phyloP scores from a whole-genome alignment of 306 rosid genomes.

The Corylus avellana region DNA sequence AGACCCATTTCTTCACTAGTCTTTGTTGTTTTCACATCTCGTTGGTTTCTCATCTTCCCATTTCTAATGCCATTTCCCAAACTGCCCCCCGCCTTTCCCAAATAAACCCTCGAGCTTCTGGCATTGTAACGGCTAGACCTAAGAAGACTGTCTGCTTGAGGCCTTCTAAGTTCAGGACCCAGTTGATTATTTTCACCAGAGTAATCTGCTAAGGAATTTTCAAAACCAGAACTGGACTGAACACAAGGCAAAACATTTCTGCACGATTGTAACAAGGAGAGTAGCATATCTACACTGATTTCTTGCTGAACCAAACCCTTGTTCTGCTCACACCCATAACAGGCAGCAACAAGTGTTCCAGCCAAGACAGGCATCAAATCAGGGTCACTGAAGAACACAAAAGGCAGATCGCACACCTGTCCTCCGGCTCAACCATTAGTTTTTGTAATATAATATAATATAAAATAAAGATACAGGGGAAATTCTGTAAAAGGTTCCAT shows the following conservation, averaged over 20 bases:
- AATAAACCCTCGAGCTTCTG: conserved; percentile 46
- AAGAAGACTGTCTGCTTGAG: conserved; percentile 44
- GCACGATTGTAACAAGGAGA: conserved; percentile 82
- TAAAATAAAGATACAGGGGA: conserved; percentile 14
- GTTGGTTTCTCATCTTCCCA: conserved; percentile 59
- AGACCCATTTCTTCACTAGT: conserved; percentile 54
- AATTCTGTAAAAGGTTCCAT: conserved; percentile 22
- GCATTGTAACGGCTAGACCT: conserved; percentile 54
- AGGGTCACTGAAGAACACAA: conserved; percentile 94
- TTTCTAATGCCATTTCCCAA: conserved; percentile 56
- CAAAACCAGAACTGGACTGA: conserved; percentile 46
- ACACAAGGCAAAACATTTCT: conserved; percentile 44
- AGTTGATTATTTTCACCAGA: conserved; percentile 50
- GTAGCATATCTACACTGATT: conserved; percentile 87
- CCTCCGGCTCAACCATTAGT: conserved; percentile 43
- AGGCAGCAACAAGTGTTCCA: conserved; percentile 81
- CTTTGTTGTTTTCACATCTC: conserved; percentile 64
- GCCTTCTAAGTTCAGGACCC: conserved; percentile 45
- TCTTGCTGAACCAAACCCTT: conserved; percentile 91
- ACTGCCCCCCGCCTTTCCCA: conserved; percentile 49
- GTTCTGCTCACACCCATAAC: conserved; percentile 90
- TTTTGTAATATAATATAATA: conserved; percentile 15
- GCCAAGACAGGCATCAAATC: conserved; percentile 98
- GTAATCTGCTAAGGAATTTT: conserved; percentile 51
- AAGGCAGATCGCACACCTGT: conserved; percentile 97